Evolutionary conservation across 2,329 filamentous ascomycete genomes (phyloP).

Genomic region (Emmonsiellopsis sp.): DNA sequence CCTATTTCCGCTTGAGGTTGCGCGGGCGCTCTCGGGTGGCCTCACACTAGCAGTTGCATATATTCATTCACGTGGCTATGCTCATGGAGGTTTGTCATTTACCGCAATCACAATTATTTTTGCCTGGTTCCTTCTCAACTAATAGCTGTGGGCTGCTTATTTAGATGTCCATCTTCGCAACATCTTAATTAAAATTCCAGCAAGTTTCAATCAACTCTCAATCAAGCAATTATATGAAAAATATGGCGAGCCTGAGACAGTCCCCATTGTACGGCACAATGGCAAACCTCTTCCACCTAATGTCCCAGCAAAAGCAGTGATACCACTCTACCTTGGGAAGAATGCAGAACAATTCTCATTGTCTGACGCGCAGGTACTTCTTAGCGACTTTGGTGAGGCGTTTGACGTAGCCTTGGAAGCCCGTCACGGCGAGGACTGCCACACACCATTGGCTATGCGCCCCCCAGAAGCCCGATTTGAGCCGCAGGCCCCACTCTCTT

Average conservation of each 20-base stretch:
- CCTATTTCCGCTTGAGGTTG: conserved; percentile 10
- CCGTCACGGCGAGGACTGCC: conserved; percentile 13
- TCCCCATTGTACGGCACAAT: conserved; percentile 16
- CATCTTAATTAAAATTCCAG: conserved; percentile 16
- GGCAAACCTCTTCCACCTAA: conserved; percentile 17
- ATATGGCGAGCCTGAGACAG: conserved; percentile 21
- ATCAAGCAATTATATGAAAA: conserved; percentile 22
- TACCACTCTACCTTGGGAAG: conserved; percentile 21
- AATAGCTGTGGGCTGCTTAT: neutral
- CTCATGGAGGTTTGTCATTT: conserved; percentile 11
- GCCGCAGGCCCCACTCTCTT: conserved; percentile 10
- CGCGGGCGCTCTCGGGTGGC: conserved; percentile 9
- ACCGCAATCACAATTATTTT: neutral
- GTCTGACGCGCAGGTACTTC: conserved; percentile 19
- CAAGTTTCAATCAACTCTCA: conserved; percentile 20
- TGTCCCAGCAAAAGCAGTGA: conserved; percentile 18
- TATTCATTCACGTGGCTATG: conserved; percentile 12
- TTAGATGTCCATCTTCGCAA: conserved; percentile 24
- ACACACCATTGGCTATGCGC: conserved; percentile 11
- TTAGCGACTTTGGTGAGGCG: conserved; percentile 28
- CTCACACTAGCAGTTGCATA: conserved; percentile 11
- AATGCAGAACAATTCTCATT: conserved; percentile 18
- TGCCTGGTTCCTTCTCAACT: neutral
- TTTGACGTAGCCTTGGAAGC: conserved; percentile 11
- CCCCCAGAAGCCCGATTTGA: conserved; percentile 17